Evolutionary conservation across 495 filamentous ascomycete species (phyloP).

Genomic region (Aspergillus cristatus): DNA sequence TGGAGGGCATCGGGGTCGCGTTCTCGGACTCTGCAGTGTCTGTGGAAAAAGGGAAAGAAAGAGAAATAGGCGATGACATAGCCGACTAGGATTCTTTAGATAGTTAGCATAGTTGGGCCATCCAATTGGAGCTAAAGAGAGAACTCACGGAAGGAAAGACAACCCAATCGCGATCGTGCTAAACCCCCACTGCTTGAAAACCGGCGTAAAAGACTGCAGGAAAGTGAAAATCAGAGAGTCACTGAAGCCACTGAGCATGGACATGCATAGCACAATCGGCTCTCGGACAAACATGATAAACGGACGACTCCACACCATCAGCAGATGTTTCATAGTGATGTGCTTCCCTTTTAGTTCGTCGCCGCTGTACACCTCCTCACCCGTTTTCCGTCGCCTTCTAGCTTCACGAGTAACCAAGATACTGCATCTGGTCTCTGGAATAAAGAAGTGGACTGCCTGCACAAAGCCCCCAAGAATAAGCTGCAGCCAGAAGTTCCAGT

Average conservation of each 20-base stretch:
- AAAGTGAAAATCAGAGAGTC: conserved; percentile 61
- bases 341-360: conserved; percentile 53
- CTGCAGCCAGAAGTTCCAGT: conserved; percentile 53
- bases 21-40: conserved; percentile 35
- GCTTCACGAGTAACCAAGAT: conserved; percentile 53
- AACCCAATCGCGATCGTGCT: conserved; percentile 40
- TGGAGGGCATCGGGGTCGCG: conserved; percentile 46
- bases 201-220: conserved; percentile 49
- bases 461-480: conserved; percentile 50
- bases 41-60: conserved; percentile 45
- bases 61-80: conserved; percentile 50
- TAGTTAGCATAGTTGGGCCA: neutral
- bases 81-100: conserved; percentile 38
- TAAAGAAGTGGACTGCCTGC: conserved; percentile 40
- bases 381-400: conserved; percentile 41
- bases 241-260: conserved; percentile 51
- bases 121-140: neutral
- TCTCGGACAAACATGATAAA: conserved; percentile 55
- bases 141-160: conserved; percentile 38
- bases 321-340: conserved; percentile 46
- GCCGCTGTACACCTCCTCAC: conserved; percentile 48
- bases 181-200: conserved; percentile 53
- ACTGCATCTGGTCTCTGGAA: conserved; percentile 49
- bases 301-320: conserved; percentile 47
- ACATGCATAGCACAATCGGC: conserved; percentile 51